phyloP scores from a whole-genome alignment of 768 basidiomycete genomes.

The Gautieria morchelliformis region DNA sequence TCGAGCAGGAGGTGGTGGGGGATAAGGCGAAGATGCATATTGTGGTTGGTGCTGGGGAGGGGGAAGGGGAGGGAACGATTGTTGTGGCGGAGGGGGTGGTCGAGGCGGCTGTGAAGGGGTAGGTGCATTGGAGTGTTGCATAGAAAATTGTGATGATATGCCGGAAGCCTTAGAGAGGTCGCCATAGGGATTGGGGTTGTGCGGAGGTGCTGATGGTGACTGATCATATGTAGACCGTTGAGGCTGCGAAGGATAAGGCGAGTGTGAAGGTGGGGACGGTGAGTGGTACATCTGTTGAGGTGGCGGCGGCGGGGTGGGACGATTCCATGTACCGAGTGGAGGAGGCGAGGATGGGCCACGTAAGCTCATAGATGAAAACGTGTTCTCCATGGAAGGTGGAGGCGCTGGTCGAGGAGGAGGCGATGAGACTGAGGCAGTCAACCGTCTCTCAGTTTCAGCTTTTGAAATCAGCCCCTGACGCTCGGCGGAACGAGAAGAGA shows the following conservation, averaged over 20 bases:
- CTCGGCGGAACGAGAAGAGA: conserved; percentile 56
- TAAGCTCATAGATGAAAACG: conserved; percentile 51
- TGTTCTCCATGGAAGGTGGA: conserved; percentile 33
- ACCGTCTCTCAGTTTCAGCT: conserved; percentile 61
- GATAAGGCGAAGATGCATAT: conserved; percentile 13
- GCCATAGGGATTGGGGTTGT: conserved; percentile 29
- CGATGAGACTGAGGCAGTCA: conserved; percentile 29
- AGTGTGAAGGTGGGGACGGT: conserved; percentile 16
- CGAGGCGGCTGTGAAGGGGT: conserved; percentile 15
- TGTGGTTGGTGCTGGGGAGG: conserved; percentile 9
- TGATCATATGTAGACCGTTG: conserved; percentile 25
- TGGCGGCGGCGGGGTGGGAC: conserved; percentile 18
- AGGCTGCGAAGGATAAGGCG: conserved; percentile 12
- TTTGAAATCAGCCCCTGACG: conserved; percentile 58
- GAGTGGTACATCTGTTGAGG: conserved; percentile 18
- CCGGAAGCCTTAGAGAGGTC: conserved; percentile 18
- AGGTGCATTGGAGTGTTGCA: conserved; percentile 14
- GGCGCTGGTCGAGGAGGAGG: conserved; percentile 14
- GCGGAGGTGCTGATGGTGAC: conserved; percentile 17
- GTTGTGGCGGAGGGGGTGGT: conserved; percentile 11
- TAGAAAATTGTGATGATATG: conserved; percentile 5
- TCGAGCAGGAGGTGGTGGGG: conserved; percentile 13
- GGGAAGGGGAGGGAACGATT: conserved; percentile 14
- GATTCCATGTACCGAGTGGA: conserved; percentile 17
- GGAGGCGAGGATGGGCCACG: conserved; percentile 23